Conservation (phyloP, 1,284 basidiomycete genomes). For the Cryptococcus sp. region DNA sequence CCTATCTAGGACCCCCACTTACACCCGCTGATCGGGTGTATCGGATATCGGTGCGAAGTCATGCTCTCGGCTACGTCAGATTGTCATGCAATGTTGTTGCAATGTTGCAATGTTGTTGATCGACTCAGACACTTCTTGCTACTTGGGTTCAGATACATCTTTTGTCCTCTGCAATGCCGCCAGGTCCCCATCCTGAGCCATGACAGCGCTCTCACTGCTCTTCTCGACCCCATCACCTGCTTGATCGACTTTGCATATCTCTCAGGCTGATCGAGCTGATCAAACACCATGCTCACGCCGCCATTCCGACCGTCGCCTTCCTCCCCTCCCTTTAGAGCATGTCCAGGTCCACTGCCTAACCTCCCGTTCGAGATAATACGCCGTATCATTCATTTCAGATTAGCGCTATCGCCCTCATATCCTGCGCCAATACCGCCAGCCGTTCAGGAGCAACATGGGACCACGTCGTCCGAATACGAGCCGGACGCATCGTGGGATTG, state of each 20-base stretch:
- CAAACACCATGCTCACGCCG: background rate
- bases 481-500: conserved; percentile 28
- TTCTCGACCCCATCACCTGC: background rate
- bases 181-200: no score
- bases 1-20: background rate
- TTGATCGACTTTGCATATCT: background rate
- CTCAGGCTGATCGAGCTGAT: background rate
- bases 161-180: no score
- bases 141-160: no score
- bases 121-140: no score
- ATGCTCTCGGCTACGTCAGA: background rate
- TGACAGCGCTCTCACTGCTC: no score
- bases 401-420: conserved; percentile 26
- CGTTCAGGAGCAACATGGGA: background rate
- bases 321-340: background rate
- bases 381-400: conserved; percentile 36
- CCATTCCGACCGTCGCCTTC: conserved; percentile 11
- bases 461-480: background rate
- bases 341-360: conserved; percentile 6
- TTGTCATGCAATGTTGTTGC: background rate
- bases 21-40: conserved; percentile 2
- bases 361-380: conserved; percentile 34
- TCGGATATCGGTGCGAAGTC: conserved; percentile 5
- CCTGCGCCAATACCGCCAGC: conserved; percentile 4
- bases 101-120: background rate